Base-by-base conservation (phyloP, 2,329 filamentous ascomycete species). In the Exophiala aquamarina region DNA sequence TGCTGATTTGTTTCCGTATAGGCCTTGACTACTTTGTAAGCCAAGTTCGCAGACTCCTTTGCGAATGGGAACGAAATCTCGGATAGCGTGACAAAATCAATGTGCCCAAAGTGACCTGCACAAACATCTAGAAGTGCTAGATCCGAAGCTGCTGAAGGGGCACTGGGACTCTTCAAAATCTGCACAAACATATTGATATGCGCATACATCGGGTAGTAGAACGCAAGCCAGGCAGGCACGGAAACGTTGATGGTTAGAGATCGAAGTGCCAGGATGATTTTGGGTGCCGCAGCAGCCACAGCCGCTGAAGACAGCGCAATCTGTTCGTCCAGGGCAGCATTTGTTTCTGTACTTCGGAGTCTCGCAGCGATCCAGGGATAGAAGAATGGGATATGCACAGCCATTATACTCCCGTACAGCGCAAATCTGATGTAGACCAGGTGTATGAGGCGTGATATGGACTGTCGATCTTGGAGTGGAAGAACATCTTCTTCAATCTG, bases 181-280 rank as follows among this genome's bases (percentile, higher is more conserved):
- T 38, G 37, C 3, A 44, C 15, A n/a, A 44, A 19, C 2, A 44
- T 32, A 10, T 38, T 38, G 8, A 34, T 28, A 21, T 44, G 42
- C 14, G 42, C 42, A 23, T 44, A 44, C 7, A 44, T 38, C 9
- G 42, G 42, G 17, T 38, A 44, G 20, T 44, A 37, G 13, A 44
- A 44, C 4, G 33, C 32, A n/a, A 44, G 33, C 42, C 42, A 44
- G 15, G 19, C n/a, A 10, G 42, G 33, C 7, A 19, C 31, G 11
- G 33, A 20, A 7, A 23, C 34, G 21, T 44, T 26, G 3, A 15
- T 29, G 8, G 21, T 32, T 33, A 38, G 17, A 2, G 42, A 5
- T 28, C 42, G 18, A 6, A 38, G 13, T 3, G 19, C n/a, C 19
- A 47, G 14, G 37, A 47, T 36, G 19, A 47, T 47, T 15, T 47